A percentile compares a stretch with the other conserved stretches of the same genome.
phyloP scores from a whole-genome alignment of 805 yeast genomes.

The Candida pseudofarinosa region DNA sequence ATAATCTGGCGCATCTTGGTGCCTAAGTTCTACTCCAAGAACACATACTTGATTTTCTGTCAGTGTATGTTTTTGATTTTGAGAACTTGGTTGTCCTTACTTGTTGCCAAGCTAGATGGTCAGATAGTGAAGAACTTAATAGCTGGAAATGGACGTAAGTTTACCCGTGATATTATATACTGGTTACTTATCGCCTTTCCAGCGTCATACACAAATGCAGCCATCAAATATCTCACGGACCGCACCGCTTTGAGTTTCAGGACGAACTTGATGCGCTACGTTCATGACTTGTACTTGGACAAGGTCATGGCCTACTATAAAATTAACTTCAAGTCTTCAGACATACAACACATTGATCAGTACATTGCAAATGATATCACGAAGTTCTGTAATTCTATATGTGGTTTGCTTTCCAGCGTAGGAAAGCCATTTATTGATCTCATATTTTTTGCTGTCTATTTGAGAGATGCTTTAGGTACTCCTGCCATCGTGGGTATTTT shows the following conservation, averaged over 20 bases:
- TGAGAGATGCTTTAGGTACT: conserved; percentile 81
- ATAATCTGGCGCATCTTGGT: conserved; percentile 79
- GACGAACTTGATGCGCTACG: conserved; percentile 75
- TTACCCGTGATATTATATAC: conserved; percentile 69
- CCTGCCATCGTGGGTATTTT: conserved; percentile 82
- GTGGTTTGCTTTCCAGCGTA: conserved; percentile 79
- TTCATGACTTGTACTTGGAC: conserved; percentile 87
- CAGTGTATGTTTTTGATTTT: conserved; percentile 73
- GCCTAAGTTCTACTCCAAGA: conserved; percentile 68
- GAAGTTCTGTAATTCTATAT: conserved; percentile 73
- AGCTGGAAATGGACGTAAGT: conserved; percentile 71
- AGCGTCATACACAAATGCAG: conserved; percentile 87
- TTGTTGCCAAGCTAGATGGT: conserved; percentile 88
- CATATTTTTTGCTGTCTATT: conserved; percentile 76
- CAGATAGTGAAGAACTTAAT: conserved; percentile 86
- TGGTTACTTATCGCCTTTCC: conserved; percentile 93
- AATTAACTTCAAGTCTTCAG: conserved; percentile 54
- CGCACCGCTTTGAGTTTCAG: conserved; percentile 79
- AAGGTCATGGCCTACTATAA: conserved; percentile 79
- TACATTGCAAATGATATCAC: conserved; percentile 83
- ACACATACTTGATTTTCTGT: conserved; percentile 58
- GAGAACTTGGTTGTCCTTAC: conserved; percentile 81
- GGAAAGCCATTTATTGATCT: conserved; percentile 91
- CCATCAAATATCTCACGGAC: conserved; percentile 75
- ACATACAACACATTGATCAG: conserved; percentile 69